Conservation (phyloP, 169 alveolate genomes). For the Eimeria acervulina region DNA sequence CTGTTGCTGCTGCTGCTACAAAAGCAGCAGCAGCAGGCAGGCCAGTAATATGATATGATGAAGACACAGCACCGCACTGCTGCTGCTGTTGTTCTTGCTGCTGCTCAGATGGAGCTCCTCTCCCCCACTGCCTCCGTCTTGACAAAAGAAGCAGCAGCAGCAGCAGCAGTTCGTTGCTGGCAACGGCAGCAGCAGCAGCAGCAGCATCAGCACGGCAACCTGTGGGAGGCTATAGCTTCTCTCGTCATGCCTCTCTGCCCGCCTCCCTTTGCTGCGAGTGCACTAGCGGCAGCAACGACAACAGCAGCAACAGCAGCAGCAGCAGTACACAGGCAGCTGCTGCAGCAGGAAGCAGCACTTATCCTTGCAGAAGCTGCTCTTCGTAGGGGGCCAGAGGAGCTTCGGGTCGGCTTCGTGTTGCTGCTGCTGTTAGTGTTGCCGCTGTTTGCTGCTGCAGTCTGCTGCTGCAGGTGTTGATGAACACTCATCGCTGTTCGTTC, state of each 20-base stretch:
- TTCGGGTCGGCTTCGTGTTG: background rate
- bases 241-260: background rate
- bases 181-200: background rate
- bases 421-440: background rate
- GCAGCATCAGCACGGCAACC: conserved; percentile 20
- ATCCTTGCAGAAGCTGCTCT: conserved; percentile 10
- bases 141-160: background rate
- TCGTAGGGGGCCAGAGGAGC: background rate
- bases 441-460: background rate
- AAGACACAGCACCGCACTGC: background rate
- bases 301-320: background rate
- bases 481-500: background rate
- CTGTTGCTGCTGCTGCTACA: background rate
- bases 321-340: background rate
- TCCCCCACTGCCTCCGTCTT: background rate
- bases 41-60: background rate
- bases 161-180: too few relatives aligned
- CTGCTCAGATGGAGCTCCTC: background rate
- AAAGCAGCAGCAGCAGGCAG: background rate
- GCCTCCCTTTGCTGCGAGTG: background rate
- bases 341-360: conserved; percentile 24
- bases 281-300: background rate
- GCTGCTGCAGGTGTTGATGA: background rate
- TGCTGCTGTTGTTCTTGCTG: background rate
- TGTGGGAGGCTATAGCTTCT: background rate